phyloP scores from a whole-genome alignment of 176 grass and related monocot species.

The Musa acuminata region DNA sequence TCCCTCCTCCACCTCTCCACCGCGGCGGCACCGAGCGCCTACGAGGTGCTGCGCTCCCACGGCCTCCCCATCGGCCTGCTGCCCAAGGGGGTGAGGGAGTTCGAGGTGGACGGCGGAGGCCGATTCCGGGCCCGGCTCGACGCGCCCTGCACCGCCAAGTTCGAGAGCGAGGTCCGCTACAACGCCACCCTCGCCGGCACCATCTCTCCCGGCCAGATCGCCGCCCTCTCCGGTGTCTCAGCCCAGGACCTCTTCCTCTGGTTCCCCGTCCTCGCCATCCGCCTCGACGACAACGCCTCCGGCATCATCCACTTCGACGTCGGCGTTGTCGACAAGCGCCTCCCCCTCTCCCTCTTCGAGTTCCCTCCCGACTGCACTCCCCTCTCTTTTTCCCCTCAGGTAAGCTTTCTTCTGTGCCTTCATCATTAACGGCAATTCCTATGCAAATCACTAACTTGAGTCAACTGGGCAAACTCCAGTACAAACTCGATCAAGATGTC shows the following conservation, averaged over 20 bases:
- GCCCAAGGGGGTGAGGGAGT: conserved; percentile 9
- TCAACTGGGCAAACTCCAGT: not conserved
- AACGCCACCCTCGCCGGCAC: conserved; percentile 6
- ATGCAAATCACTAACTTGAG: not conserved
- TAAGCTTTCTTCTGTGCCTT: not conserved
- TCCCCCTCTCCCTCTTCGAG: conserved; percentile 16
- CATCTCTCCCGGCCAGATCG: conserved; percentile 15
- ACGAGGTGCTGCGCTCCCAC: conserved; percentile 16
- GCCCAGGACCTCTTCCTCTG: conserved; percentile 19
- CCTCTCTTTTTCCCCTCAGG: not conserved
- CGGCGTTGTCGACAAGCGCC: conserved; percentile 14
- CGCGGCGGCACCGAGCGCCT: not conserved
- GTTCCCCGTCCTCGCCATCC: conserved; percentile 22
- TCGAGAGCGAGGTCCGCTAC: conserved; percentile 14
- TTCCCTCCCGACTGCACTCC: conserved; percentile 6
- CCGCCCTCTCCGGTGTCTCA: conserved; percentile 4
- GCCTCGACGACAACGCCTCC: conserved; percentile 9
- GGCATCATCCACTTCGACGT: conserved; percentile 22
- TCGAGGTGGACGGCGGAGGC: conserved; percentile 1
- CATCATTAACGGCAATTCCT: not conserved
- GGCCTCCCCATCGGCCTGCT: conserved; percentile 15
- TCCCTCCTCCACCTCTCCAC: not conserved
- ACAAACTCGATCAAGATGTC: not conserved
- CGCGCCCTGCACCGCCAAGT: conserved; percentile 10
- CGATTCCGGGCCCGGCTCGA: conserved; percentile 16